Evolutionary conservation across 192 early-diverging fungal species (phyloP).

Genomic region (Haplosporangium gracile): DNA sequence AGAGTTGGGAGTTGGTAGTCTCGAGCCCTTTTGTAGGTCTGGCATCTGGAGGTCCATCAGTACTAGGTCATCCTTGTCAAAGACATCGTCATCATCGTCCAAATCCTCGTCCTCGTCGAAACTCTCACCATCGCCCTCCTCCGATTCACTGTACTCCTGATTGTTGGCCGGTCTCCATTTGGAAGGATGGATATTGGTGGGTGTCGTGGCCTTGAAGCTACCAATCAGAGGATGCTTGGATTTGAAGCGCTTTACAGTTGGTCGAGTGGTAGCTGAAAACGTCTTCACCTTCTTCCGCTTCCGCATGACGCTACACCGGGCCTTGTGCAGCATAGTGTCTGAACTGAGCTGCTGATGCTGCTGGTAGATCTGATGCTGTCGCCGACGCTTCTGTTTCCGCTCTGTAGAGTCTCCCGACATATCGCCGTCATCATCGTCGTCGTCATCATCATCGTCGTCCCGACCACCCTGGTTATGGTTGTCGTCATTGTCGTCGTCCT

Average conservation of each 20-base stretch:
- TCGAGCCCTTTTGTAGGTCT: conserved; percentile 34
- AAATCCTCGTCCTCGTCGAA: conserved; percentile 45
- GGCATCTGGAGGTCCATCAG: conserved; percentile 56
- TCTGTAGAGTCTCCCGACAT: conserved; percentile 49
- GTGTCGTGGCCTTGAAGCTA: conserved; percentile 49
- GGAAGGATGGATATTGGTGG: conserved; percentile 44
- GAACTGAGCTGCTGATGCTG: conserved; percentile 48
- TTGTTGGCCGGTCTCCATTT: conserved; percentile 51
- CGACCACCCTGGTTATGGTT: conserved; percentile 16
- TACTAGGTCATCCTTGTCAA: conserved; percentile 54
- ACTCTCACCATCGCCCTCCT: conserved; percentile 50
- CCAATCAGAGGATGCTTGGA: conserved; percentile 49
- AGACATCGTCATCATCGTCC: conserved; percentile 51
- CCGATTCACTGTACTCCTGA: conserved; percentile 49
- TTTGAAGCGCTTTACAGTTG: conserved; percentile 55
- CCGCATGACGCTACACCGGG: conserved; percentile 37
- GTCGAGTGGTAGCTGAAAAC: conserved; percentile 34
- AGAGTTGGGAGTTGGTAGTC: conserved; percentile 27
- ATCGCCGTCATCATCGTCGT: conserved; percentile 47
- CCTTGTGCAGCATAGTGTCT: conserved; percentile 44
- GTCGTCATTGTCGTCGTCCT: conserved; percentile 39
- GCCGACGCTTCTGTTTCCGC: conserved; percentile 46
- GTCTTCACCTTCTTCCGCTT: conserved; percentile 53
- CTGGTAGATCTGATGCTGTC: conserved; percentile 39
- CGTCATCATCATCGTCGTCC: conserved; percentile 27